Evolutionary conservation across 2,329 filamentous ascomycete genomes (phyloP).

Genomic region (Akanthomyces dipterigenus): DNA sequence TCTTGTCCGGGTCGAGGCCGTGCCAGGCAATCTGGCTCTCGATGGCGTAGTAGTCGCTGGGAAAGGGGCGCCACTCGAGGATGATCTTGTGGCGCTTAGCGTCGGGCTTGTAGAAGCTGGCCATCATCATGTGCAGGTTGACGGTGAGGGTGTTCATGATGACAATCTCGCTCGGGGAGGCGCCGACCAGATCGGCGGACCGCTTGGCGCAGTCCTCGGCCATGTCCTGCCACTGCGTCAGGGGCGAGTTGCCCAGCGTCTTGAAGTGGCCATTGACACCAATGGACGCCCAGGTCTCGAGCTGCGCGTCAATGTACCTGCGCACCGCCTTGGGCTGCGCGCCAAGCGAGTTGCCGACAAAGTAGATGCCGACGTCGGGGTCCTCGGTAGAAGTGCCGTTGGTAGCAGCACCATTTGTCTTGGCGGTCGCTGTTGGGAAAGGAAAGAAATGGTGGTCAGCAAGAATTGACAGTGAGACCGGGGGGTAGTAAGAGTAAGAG

Average conservation of each 20-base stretch:
- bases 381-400: constrained; percentile 21
- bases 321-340: constrained; percentile 67
- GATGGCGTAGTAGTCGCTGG: constrained; percentile 79
- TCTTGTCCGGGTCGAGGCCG: constrained; percentile 55
- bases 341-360: constrained; percentile 86
- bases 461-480: neutral
- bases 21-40: constrained; percentile 74
- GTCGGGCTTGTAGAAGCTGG: constrained; percentile 73
- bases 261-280: constrained; percentile 81
- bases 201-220: constrained; percentile 66
- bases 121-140: constrained; percentile 77
- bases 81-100: constrained; percentile 66
- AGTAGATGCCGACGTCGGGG: constrained; percentile 55
- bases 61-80: constrained; percentile 85
- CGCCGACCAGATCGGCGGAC: constrained; percentile 70
- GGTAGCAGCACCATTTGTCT: constrained; percentile 18
- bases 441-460: neutral
- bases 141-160: constrained; percentile 83
- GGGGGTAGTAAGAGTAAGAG: neutral
- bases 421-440: neutral
- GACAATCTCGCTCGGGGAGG: constrained; percentile 65
- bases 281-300: constrained; percentile 77
- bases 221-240: constrained; percentile 70
- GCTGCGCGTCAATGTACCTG: constrained; percentile 61
- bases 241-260: constrained; percentile 57